Evolutionary conservation across 2,329 filamentous ascomycete genomes (phyloP).

Genomic region (Nigrospora osmanthi): DNA sequence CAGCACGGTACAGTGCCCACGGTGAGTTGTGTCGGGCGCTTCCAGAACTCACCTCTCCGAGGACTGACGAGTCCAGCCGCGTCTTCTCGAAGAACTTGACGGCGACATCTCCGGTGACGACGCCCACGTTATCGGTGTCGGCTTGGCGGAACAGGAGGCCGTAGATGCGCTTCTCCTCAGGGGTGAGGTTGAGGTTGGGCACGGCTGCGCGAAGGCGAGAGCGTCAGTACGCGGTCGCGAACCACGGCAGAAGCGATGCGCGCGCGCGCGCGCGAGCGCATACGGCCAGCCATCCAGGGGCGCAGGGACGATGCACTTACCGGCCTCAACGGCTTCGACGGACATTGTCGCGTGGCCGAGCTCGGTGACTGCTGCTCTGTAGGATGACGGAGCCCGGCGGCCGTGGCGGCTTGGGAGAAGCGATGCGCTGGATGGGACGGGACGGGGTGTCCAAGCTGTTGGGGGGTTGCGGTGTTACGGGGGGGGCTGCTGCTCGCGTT

Average conservation of each 20-base stretch:
- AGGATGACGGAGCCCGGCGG: too few species aligned
- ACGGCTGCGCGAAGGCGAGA: conserved; percentile 28
- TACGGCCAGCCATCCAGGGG: not conserved
- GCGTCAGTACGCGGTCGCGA: not conserved
- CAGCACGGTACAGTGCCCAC: conserved; percentile 8
- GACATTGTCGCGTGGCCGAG: conserved; percentile 2
- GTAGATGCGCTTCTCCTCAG: conserved; percentile 91
- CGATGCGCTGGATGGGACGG: too few species aligned
- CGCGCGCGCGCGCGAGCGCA: not conserved
- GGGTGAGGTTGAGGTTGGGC: conserved; percentile 73
- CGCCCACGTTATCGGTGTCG: conserved; percentile 83
- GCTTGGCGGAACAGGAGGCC: conserved; percentile 89
- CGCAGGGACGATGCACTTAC: not conserved
- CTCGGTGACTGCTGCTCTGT: not conserved
- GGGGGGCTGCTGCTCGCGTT: too few species aligned
- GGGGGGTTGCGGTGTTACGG: too few species aligned
- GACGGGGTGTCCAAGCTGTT: too few species aligned
- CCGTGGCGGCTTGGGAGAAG: too few species aligned
- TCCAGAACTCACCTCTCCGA: conserved; percentile 65
- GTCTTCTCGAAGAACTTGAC: conserved; percentile 99
- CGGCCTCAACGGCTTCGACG: not conserved
- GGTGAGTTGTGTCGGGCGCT: not conserved
- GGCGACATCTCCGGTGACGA: conserved; percentile 91
- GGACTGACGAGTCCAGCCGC: conserved; percentile 71
- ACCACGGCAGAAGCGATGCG: not conserved